Conservation (phyloP, 495 filamentous ascomycete genomes). For the Pseudoneurospora amorphoporcata region DNA sequence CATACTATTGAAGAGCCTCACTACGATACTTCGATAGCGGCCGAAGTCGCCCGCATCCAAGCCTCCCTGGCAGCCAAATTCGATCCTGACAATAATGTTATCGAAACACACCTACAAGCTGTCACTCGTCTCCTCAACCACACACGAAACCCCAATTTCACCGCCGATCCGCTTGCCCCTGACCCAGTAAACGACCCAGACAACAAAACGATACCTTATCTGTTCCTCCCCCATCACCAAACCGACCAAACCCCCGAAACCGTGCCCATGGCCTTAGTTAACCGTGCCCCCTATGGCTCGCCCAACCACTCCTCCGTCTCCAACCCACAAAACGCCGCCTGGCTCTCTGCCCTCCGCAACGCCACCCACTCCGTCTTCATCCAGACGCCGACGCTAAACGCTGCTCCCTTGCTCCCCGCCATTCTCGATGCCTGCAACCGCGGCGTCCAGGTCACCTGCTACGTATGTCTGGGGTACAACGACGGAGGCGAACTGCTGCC, state of each 20-base stretch:
- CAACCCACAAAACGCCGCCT: slow-evolving; percentile 63
- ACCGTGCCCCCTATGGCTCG: slow-evolving; percentile 52
- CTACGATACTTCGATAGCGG: slow-evolving; percentile 49
- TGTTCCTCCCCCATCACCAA: slow-evolving; percentile 10
- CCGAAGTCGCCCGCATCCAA: slow-evolving; percentile 52
- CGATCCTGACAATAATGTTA: neutral
- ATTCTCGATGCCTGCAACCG: slow-evolving; percentile 52
- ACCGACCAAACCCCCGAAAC: slow-evolving; percentile 36
- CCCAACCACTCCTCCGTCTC: slow-evolving; percentile 47
- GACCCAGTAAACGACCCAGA: slow-evolving; percentile 30
- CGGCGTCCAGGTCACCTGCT: slow-evolving; percentile 55
- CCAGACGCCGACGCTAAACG: slow-evolving; percentile 67
- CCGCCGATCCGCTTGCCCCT: slow-evolving; percentile 36
- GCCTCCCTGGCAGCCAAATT: slow-evolving; percentile 35
- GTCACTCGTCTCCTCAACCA: slow-evolving; percentile 56
- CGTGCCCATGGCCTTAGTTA: slow-evolving; percentile 63
- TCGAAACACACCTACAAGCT: slow-evolving; percentile 42
- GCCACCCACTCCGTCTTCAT: slow-evolving; percentile 56
- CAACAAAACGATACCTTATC: slow-evolving; percentile 53
- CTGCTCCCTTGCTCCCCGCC: slow-evolving; percentile 52
- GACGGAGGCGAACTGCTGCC: slow-evolving; percentile 68
- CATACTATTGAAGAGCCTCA: slow-evolving; percentile 49
- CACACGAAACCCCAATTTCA: slow-evolving; percentile 42
- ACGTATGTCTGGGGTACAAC: slow-evolving; percentile 69
- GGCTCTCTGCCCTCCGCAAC: slow-evolving; percentile 56